These are phyloP conservation scores for Candida pseudoglaebosa DNA, from an alignment of 805 yeast species.

Conservation along the genomic window DNA sequence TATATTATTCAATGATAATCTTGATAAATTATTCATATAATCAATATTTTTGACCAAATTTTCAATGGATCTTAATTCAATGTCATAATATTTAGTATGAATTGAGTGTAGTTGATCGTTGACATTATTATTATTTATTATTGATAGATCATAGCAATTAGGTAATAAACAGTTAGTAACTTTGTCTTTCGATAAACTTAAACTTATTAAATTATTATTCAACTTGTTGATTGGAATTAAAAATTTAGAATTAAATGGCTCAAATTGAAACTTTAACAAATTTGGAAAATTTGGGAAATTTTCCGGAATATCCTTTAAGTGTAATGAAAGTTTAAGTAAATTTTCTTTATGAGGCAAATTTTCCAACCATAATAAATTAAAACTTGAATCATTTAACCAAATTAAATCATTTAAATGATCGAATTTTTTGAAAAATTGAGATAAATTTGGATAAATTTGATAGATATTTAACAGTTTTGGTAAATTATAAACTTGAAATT, in stretches of 20 bases:
- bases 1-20: constrained; percentile 22
- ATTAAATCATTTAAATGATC: constrained; percentile 23
- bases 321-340: constrained; percentile 24
- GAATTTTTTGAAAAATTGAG: constrained; percentile 22
- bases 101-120: constrained; percentile 2
- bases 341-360: constrained; percentile 25
- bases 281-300: constrained; percentile 28
- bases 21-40: constrained; percentile 13
- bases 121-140: constrained; percentile 1
- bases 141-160: constrained; percentile 13
- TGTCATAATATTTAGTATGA: constrained; percentile 7
- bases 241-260: constrained; percentile 29
- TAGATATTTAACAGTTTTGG: constrained; percentile 41
- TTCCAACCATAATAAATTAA: constrained; percentile 23
- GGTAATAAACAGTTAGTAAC: constrained; percentile 14
- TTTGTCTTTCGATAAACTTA: constrained; percentile 16
- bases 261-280: constrained; percentile 28
- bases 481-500: constrained; percentile 30
- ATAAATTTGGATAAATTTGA: constrained; percentile 28
- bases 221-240: constrained; percentile 19
- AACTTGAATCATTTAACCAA: constrained; percentile 30
- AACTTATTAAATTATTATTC: constrained; percentile 12
- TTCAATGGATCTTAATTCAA: constrained; percentile 10
- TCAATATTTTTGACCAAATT: constrained; percentile 11
- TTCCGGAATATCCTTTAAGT: constrained; percentile 24